Percentiles rank a stretch among this genome's conserved stretches.
These are phyloP conservation scores for Erodium maritimum DNA, from an alignment of 345 rosid genomes.

Conservation along the genomic window DNA sequence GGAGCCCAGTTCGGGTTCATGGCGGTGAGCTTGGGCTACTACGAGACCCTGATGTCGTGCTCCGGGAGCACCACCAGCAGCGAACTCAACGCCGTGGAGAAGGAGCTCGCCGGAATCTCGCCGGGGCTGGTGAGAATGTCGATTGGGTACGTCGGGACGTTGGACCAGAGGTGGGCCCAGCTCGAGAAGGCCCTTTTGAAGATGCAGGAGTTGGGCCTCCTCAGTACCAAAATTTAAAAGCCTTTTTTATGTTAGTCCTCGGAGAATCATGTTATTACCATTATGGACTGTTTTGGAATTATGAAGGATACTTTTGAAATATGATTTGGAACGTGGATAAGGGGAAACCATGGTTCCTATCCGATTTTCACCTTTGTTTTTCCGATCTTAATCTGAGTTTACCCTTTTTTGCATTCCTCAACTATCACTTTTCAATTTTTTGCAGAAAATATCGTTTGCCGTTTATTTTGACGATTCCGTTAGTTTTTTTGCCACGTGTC, in stretches of 20 bases:
- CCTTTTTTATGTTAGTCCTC: not conserved
- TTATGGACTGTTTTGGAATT: too few species aligned
- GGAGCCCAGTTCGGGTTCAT: slow-evolving; percentile 75
- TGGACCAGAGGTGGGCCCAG: slow-evolving; percentile 86
- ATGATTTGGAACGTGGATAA: too few species aligned
- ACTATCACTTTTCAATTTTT: too few species aligned
- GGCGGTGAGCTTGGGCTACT: slow-evolving; percentile 95
- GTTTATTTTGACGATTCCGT: too few species aligned
- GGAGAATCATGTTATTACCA: not conserved
- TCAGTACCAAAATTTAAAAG: slow-evolving; percentile 7
- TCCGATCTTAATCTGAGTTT: too few species aligned
- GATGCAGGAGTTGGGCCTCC: slow-evolving; percentile 30
- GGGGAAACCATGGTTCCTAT: too few species aligned
- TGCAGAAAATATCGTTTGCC: too few species aligned
- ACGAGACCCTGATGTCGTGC: slow-evolving; percentile 88
- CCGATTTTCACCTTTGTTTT: too few species aligned
- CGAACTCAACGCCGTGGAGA: slow-evolving; percentile 57
- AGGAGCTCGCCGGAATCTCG: slow-evolving; percentile 80
- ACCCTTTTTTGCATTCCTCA: too few species aligned
- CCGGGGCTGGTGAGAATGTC: slow-evolving; percentile 91
- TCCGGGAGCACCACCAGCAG: slow-evolving; percentile 93
- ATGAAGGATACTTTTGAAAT: too few species aligned
- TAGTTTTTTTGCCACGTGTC: too few species aligned
- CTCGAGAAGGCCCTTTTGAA: slow-evolving; percentile 63
- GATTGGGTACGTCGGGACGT: slow-evolving; percentile 66